Evolutionary conservation across 495 filamentous ascomycete species (phyloP), one percentile per base, ranked within the genome.

Genomic region (Lepraria neglecta): DNA sequence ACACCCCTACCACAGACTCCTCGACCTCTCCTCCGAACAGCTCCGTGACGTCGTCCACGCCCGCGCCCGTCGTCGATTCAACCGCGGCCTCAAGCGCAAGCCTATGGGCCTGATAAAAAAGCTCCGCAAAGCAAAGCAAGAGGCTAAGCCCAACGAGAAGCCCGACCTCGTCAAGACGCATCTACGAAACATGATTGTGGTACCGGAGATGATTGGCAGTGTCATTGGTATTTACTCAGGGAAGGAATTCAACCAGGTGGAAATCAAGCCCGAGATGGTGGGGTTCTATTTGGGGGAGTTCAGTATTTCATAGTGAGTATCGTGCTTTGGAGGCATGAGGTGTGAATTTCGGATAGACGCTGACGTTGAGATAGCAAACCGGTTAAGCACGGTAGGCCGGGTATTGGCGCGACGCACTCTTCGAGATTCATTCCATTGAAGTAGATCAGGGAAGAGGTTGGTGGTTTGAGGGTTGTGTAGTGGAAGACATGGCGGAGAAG

Each of bases 81-180:
- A 97, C 87, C 91, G 94, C 62, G 94, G 94, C 69, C 85, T 98
- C 64, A 97, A 97, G 87, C 94, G 94, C 82, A 96, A 96, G 86
- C 94, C 94, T 74, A 97, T 97, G 94, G 95, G 95, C 69, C 82
- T 98, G 69, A 97, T 98, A 84, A 97, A 97, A 87, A 97, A 97
- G 84, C 88, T 98, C 70, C 94, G 94, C 78, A 96, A 96, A 82
- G 87, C 94, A 72, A 98, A 98, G 89, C 92, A 97, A 79, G 92
- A 97, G 84, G 94, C 94, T 68, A 94, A 91, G 83, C 95, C 94
- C 72, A 98, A 98, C 82, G 94, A 98, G 91, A 97, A 97, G 86
- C 90, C 84, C 70, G 94, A 97, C 74, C 85, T 94, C 71, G 92
- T 97, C 82, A 96, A 96, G 86, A 98, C 94, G 52, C 94, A 98